These are phyloP conservation scores for Hondaea fermentalgiana DNA, from an alignment of 108 stramenopile species.

Conservation along the genomic window DNA sequence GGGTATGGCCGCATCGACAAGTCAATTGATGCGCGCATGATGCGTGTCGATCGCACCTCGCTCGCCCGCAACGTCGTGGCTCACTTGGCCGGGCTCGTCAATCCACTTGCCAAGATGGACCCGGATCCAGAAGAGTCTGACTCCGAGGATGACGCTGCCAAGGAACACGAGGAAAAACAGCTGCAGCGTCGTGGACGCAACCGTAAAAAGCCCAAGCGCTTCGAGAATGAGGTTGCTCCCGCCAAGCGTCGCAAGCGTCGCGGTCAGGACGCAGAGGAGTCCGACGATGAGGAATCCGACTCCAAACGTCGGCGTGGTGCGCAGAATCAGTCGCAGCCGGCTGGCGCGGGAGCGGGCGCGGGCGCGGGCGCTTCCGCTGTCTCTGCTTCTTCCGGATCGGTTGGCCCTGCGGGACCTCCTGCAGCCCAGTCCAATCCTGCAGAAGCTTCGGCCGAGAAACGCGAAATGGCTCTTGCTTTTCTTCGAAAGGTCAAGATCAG, in stretches of 20 bases:
- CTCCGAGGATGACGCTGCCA: not conserved
- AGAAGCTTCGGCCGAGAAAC: not conserved
- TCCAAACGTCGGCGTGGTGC: not conserved
- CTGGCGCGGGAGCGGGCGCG: not conserved
- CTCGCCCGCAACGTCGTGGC: not conserved
- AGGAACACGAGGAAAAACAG: conserved; percentile 3
- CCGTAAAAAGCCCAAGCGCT: not conserved
- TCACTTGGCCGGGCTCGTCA: not conserved
- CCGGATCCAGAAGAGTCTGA: not conserved
- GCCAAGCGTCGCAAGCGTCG: not conserved
- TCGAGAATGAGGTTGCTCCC: not conserved
- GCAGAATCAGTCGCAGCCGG: not conserved
- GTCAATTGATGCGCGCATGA: not conserved
- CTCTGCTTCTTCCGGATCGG: no score
- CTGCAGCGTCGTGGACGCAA: not conserved
- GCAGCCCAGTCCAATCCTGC: no score
- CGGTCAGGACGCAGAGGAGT: not conserved
- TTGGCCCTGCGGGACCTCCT: no score
- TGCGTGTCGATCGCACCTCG: not conserved
- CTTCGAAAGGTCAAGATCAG: not conserved
- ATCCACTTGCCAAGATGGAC: not conserved
- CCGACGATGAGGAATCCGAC: not conserved
- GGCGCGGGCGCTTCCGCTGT: no score
- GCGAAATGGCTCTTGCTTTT: not conserved
- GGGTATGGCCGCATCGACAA: conserved; percentile 69